Evolutionary conservation across 495 filamentous ascomycete genomes (phyloP).

Genomic region (Sporormia fimetaria): DNA sequence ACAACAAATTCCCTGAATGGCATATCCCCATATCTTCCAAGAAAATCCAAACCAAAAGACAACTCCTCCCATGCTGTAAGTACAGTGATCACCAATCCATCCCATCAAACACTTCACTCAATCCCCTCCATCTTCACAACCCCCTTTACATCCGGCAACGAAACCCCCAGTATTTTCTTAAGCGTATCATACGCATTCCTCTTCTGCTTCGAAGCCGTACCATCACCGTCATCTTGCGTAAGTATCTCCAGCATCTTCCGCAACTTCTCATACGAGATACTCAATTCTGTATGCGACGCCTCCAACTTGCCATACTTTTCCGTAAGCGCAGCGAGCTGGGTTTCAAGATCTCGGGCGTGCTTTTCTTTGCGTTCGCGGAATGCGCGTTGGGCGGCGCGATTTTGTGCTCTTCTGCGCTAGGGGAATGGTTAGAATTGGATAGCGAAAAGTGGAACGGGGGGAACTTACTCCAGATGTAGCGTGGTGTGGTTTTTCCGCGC

Average conservation of each 20-base stretch:
- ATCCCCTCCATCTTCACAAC: slow-evolving; percentile 16
- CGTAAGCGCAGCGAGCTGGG: slow-evolving; percentile 20
- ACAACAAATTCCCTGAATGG: no score
- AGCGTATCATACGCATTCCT: slow-evolving; percentile 24
- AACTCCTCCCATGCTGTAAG: no score
- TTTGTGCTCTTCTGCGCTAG: slow-evolving; percentile 25
- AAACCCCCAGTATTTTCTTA: slow-evolving; percentile 27
- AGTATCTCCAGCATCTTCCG: slow-evolving; percentile 30
- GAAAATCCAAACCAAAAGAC: no score
- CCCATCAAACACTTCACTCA: background rate
- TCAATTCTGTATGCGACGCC: slow-evolving; percentile 23
- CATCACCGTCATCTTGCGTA: slow-evolving; percentile 23
- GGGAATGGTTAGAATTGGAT: slow-evolving; percentile 5
- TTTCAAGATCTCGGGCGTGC: slow-evolving; percentile 37
- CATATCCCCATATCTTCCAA: no score
- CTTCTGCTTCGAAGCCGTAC: slow-evolving; percentile 6
- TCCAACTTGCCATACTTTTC: slow-evolving; percentile 27
- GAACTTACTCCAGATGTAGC: slow-evolving; percentile 24
- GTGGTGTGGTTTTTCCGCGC: slow-evolving; percentile 17
- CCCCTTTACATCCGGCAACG: slow-evolving; percentile 23
- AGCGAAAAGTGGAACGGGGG: background rate
- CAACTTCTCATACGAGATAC: slow-evolving; percentile 28
- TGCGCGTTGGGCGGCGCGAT: slow-evolving; percentile 35
- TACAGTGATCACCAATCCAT: background rate
- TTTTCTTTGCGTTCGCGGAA: slow-evolving; percentile 43